Evolutionary conservation across 208 protist genomes (phyloP), one percentile per base, ranked within the genome.

Genomic region (Phytomonas serpens): DNA sequence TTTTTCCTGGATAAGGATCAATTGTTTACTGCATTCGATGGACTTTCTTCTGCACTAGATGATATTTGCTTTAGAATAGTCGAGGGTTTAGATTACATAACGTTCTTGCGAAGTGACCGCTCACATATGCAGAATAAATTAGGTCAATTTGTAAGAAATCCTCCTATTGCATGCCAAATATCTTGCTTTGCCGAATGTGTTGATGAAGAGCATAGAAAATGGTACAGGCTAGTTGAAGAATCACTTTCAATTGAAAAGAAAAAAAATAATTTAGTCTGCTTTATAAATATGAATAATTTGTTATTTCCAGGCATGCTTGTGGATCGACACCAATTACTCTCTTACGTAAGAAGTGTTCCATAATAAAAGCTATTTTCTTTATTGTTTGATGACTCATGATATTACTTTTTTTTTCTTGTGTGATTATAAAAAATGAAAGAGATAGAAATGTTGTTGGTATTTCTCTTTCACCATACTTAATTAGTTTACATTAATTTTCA

Each of bases 221-320:
- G 31, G 16, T 79, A 72, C 64, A 27, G 36, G 4, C 6, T n/a
- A 4, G 65, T 65, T 14, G 68, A 47, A 14, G 37, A 42, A 14
- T 52, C 13, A 30, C 47, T 80, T 0, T 3, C 30, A 27, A 2
- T 38, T 11, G 23, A 19, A 34, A 72, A 71, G 30, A 34, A 36
- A 30, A 11, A 32, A 0, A 86, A 83, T 37, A 87, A 84, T 63
- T 42, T 84, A 4, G 69, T 81, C 6, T 80, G 73, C 36, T 75
- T 87, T 36, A 79, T 87, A 29, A 87, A 87, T 57, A 77, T 75
- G 40, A 51, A 37, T 29, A 82, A 84, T 62, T 57, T 6, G 4
- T 36, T 29, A 27, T 72, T 80, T 37, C 77, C 79, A 31, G 82
- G 75, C 4, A 67, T 62, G 36, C 40, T 87, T 51, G 19, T 83